These are phyloP conservation scores for Dioszegia aurantiaca DNA, from an alignment of 768 basidiomycete species.

Conservation along the genomic window DNA sequence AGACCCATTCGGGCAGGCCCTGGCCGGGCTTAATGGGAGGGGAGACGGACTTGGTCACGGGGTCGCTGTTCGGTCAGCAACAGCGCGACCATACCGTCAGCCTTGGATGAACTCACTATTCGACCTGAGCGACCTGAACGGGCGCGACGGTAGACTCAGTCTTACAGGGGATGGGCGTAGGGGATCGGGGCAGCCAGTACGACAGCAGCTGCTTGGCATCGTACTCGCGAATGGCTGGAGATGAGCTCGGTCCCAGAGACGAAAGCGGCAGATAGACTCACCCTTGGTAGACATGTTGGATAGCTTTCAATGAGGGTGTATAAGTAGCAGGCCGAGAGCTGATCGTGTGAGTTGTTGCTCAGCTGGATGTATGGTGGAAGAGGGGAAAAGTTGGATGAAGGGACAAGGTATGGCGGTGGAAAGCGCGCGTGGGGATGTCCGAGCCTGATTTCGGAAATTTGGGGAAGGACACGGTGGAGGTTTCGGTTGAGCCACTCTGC, in stretches of 20 bases:
- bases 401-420: neutral
- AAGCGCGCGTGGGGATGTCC: constrained; percentile 12
- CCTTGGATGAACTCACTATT: constrained; percentile 42
- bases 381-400: neutral
- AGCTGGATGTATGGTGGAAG: neutral
- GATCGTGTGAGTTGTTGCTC: constrained; percentile 6
- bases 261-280: constrained; percentile 24
- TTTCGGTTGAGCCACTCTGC: neutral
- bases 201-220: constrained; percentile 97
- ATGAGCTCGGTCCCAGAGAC: neutral
- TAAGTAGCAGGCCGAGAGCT: neutral
- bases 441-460: constrained; percentile 9
- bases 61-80: constrained; percentile 40
- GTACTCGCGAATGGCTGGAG: constrained; percentile 84
- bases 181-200: constrained; percentile 93
- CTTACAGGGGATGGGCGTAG: constrained; percentile 58
- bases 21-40: constrained; percentile 52
- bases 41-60: constrained; percentile 47
- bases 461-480: constrained; percentile 4
- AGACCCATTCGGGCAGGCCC: constrained; percentile 54
- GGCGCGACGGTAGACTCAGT: constrained; percentile 60
- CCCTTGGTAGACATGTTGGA: constrained; percentile 51
- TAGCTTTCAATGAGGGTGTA: constrained; percentile 13
- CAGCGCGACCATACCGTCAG: neutral
- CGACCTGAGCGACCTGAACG: constrained; percentile 66